Evolutionary conservation across 441 rosid species (phyloP).

Genomic region (Eruca vesicaria): DNA sequence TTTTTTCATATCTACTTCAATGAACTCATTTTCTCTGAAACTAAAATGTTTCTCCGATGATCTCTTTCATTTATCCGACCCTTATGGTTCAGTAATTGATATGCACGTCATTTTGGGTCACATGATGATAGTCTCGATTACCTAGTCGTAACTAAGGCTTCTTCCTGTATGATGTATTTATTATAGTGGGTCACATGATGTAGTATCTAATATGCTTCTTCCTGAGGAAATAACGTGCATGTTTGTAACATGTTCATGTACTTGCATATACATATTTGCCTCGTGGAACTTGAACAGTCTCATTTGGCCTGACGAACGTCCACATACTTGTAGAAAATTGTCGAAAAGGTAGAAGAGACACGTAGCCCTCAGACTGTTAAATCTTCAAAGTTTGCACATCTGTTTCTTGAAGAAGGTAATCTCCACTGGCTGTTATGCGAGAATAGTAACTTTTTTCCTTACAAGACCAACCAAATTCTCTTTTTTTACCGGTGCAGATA

Average conservation of each 20-base stretch:
- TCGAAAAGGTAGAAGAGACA: constrained; percentile 48
- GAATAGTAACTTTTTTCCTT: constrained; percentile 5
- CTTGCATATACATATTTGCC: neutral
- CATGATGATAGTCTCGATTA: neutral
- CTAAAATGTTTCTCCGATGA: neutral
- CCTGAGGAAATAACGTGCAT: neutral
- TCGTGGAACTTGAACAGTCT: constrained; percentile 8
- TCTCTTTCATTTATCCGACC: neutral
- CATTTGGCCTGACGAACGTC: constrained; percentile 10
- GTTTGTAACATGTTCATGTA: neutral
- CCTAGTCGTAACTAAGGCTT: neutral
- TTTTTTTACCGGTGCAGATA: constrained; percentile 47
- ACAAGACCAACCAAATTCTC: neutral
- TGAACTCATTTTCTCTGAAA: neutral
- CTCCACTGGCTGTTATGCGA: constrained; percentile 14
- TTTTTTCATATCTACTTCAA: neutral
- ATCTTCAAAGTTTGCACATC: constrained; percentile 90
- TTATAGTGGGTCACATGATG: too few relatives aligned
- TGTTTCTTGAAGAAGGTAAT: constrained; percentile 92
- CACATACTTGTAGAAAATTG: constrained; percentile 46
- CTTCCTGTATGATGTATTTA: neutral
- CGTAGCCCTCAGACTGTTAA: constrained; percentile 44
- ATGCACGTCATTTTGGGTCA: neutral
- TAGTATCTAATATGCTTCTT: too few relatives aligned
- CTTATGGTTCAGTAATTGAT: neutral